These are phyloP conservation scores for Hylodesmum podocarpum DNA, from an alignment of 306 rosid species.

Conservation along the genomic window DNA sequence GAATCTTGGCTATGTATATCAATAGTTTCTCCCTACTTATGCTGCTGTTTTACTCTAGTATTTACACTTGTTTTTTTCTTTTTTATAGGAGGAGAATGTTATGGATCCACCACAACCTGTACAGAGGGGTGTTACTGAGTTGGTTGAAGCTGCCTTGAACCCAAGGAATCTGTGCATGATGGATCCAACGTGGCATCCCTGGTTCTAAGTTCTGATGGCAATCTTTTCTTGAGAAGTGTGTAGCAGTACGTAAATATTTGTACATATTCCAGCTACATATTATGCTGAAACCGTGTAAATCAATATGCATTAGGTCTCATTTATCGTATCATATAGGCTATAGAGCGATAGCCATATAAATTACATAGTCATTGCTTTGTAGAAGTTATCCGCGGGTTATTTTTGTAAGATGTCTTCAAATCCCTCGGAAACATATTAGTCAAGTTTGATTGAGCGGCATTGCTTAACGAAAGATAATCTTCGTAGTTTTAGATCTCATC, in stretches of 20 bases:
- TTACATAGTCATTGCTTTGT: constrained; percentile 6
- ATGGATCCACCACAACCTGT: constrained; percentile 93
- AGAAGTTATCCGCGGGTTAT: not conserved
- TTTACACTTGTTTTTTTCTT: not conserved
- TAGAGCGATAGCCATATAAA: not conserved
- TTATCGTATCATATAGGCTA: not conserved
- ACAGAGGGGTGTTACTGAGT: constrained; percentile 89
- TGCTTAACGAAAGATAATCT: no score
- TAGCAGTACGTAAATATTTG: constrained; percentile 20
- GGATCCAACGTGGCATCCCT: constrained; percentile 99
- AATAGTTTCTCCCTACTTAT: not conserved
- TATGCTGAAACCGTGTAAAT: constrained; percentile 16
- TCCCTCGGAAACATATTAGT: no score
- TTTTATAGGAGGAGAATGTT: constrained; percentile 76
- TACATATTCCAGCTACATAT: constrained; percentile 16
- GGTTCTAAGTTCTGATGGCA: constrained; percentile 56
- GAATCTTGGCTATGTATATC: not conserved
- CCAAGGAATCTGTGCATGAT: constrained; percentile 98
- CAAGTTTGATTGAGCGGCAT: no score
- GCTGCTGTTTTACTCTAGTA: not conserved
- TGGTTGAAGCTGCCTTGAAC: constrained; percentile 92
- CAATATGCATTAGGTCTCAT: not conserved
- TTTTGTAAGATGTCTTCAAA: not conserved
- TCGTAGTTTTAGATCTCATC: no score
- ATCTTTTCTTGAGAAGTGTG: not conserved